Base-by-base conservation (phyloP, 495 filamentous ascomycete genomes). In the Margaritispora aquatica region DNA sequence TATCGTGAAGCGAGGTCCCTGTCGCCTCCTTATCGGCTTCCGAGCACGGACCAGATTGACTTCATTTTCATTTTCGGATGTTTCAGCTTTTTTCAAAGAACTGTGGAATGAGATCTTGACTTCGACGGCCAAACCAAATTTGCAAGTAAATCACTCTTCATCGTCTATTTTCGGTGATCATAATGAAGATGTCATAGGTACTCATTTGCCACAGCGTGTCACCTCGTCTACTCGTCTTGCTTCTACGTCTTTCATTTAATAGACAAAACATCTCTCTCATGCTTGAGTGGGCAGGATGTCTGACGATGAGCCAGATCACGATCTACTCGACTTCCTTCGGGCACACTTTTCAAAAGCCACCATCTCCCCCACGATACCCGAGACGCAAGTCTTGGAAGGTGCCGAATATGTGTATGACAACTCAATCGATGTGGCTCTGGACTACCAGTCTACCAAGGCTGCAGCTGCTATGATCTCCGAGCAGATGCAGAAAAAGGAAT, bases 371-470 rank as follows among this genome's bases (percentile, higher is more conserved):
- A 68, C 77, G 2, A 76, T 82, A n/a, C 77, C 80, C 38, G 84
- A 92, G 58, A 96, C 90, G 0, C 86, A 86, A 26, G 92, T 97
- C 26, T 80, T 99, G 1, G 79, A 89, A 61, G 79, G 80, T 57
- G 92, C 94, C 27, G 84, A 93, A 72, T 90, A 85, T 74, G 82
- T 97, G 62, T 96, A 89, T 74, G 85, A 96, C 74, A 93, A 97
- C 74, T 80, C 89, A 62, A 92, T 95, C 74, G 94, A 97, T 69
- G 90, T 97, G 26, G 90, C 90, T 11, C 68, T 97, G 22, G 86
- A 90, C 71, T 87, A 88, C 69, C 78, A 80, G 34, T 80, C 85
- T 19, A 89, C 86, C 57, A 94, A 92, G 70, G 79, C 81, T 23
- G 92, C 95, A 0, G 94, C 94, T 34, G 81, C 81, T 51, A 77